These are phyloP conservation scores for Penicillium sp. DNA, from an alignment of 2,329 filamentous ascomycete genomes.

Conservation along the genomic window DNA sequence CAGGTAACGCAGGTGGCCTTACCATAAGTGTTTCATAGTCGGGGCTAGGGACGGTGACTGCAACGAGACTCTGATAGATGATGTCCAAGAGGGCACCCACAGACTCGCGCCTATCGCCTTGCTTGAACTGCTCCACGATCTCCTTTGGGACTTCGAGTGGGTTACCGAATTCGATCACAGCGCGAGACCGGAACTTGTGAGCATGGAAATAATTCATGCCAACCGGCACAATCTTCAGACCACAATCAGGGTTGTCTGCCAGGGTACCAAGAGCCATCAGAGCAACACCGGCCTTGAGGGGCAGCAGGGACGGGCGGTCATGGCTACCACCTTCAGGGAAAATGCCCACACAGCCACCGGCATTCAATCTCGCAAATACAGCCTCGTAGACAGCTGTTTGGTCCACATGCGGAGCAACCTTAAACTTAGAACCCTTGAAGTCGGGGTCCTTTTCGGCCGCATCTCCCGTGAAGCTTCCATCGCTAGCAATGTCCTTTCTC, in stretches of 20 bases:
- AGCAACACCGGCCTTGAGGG: conserved; percentile 91
- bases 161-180: conserved; percentile 89
- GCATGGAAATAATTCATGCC: conserved; percentile 99
- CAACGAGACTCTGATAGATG: conserved; percentile 75
- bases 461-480: conserved; percentile 57
- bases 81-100: conserved; percentile 80
- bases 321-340: conserved; percentile 97
- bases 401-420: conserved; percentile 86
- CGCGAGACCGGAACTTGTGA: conserved; percentile 94
- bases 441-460: conserved; percentile 52
- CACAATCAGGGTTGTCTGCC: conserved; percentile 77
- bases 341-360: conserved; percentile 87
- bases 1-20: conserved; percentile 17
- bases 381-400: conserved; percentile 91
- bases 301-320: conserved; percentile 83
- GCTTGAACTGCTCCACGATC: conserved; percentile 78
- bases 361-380: conserved; percentile 76
- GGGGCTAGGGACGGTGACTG: conserved; percentile 85
- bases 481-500: conserved; percentile 63
- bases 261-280: conserved; percentile 95
- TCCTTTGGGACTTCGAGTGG: conserved; percentile 80
- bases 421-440: conserved; percentile 75
- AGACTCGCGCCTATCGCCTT: conserved; percentile 76
- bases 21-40: conserved; percentile 95
- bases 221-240: conserved; percentile 88